A percentile compares a stretch with the other conserved stretches of the same genome.
phyloP scores from a whole-genome alignment of 1,284 basidiomycete genomes.

The Irpex sp. region DNA sequence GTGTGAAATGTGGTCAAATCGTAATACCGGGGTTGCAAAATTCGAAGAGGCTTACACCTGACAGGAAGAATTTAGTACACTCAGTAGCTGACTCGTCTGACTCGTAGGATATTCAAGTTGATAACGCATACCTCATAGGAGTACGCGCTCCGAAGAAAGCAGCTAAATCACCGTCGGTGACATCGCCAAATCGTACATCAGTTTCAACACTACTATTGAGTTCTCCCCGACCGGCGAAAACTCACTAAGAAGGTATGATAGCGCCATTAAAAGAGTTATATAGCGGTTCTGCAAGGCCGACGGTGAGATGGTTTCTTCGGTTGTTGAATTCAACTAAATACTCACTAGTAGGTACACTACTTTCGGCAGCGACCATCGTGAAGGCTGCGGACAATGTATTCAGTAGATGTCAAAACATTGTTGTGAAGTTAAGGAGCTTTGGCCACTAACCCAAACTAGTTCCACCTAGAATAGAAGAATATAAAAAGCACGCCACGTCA shows the following conservation, averaged over 20 bases:
- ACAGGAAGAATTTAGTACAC: background rate
- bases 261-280: constrained; percentile 12
- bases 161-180: constrained; percentile 6
- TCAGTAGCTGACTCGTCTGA: too few species aligned
- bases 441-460: constrained; percentile 14
- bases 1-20: background rate
- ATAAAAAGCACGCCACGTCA: background rate
- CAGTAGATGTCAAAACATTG: background rate
- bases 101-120: too few species aligned
- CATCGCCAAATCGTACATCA: background rate
- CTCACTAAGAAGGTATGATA: constrained; percentile 12
- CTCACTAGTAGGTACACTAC: constrained; percentile 14
- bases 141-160: constrained; percentile 8
- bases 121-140: constrained; percentile 10
- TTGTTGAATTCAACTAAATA: background rate
- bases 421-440: background rate
- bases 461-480: constrained; percentile 11
- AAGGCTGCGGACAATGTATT: constrained; percentile 6
- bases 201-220: background rate
- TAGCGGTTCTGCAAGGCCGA: constrained; percentile 13
- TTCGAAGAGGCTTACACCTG: constrained; percentile 6
- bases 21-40: background rate
- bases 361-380: constrained; percentile 12
- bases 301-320: background rate
- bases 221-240: background rate